Percentiles rank a stretch among this genome's conserved stretches.
Evolutionary conservation across 2,329 filamentous ascomycete species (phyloP).

Genomic region (Taxawa tesnikishii): DNA sequence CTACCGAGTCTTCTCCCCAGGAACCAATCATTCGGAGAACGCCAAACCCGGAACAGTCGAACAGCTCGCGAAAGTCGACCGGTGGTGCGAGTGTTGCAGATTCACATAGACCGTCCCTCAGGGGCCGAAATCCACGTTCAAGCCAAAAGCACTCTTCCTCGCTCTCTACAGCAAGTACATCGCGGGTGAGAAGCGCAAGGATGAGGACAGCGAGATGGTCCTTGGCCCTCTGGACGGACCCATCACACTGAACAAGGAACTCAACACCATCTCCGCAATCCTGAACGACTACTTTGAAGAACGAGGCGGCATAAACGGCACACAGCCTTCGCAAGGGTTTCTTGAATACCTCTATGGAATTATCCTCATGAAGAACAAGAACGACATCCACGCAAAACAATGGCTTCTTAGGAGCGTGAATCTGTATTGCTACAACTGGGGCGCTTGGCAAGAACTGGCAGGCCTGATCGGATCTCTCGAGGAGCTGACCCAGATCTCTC

Average conservation of each 20-base stretch:
- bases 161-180: conserved; percentile 87
- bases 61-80: conserved; percentile 44
- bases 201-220: conserved; percentile 95
- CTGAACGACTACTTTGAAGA: conserved; percentile 72
- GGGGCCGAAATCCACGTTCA: conserved; percentile 35
- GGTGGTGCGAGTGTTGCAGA: conserved; percentile 38
- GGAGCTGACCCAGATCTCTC: conserved; percentile 47
- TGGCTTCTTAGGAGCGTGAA: conserved; percentile 85
- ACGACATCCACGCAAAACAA: conserved; percentile 69
- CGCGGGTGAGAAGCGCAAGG: conserved; percentile 87
- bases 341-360: conserved; percentile 88
- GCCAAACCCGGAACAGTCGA: conserved; percentile 13
- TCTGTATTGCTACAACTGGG: conserved; percentile 91
- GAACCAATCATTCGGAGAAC: conserved; percentile 15
- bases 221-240: conserved; percentile 86
- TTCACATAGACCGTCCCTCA: background rate
- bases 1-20: conserved; percentile 57
- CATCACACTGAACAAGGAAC: conserved; percentile 71
- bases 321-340: conserved; percentile 59
- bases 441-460: conserved; percentile 87
- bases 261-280: conserved; percentile 61
- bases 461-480: conserved; percentile 67
- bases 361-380: conserved; percentile 80
- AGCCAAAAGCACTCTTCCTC: conserved; percentile 91
- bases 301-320: conserved; percentile 27